Evolutionary conservation across 257 asterid species (phyloP).

Genomic region (Lantana camara): DNA sequence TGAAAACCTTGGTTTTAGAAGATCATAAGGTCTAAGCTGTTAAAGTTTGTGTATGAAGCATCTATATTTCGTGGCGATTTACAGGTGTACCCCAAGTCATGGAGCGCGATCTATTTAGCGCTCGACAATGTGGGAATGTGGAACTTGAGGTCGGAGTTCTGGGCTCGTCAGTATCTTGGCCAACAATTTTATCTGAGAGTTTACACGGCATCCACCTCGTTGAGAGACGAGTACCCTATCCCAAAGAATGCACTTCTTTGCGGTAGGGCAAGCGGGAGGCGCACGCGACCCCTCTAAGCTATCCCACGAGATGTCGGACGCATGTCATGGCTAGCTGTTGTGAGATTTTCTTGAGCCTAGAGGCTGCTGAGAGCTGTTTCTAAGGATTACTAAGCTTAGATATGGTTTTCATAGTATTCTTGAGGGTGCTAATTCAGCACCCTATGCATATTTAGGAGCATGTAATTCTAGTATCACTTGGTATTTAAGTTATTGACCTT

Average conservation of each 20-base stretch:
- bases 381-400: slow-evolving; percentile 2
- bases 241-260: slow-evolving; percentile 88
- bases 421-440: slow-evolving; percentile 41
- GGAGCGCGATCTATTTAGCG: slow-evolving; percentile 72
- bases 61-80: not conserved
- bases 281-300: slow-evolving; percentile 64
- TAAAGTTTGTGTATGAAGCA: too few species aligned
- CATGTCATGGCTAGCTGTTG: slow-evolving; percentile 7
- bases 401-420: slow-evolving; percentile 17
- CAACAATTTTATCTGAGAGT: slow-evolving; percentile 79
- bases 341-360: slow-evolving; percentile 12
- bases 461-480: slow-evolving; percentile 20
- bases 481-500: slow-evolving; percentile 44
- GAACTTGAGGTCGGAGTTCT: slow-evolving; percentile 76
- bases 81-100: slow-evolving; percentile 85
- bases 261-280: slow-evolving; percentile 75
- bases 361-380: slow-evolving; percentile 5
- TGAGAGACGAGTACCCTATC: slow-evolving; percentile 83
- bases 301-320: not conserved
- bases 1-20: too few species aligned
- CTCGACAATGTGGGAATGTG: slow-evolving; percentile 94
- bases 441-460: slow-evolving; percentile 26
- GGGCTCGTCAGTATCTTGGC: slow-evolving; percentile 91
- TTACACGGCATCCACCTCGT: slow-evolving; percentile 66
- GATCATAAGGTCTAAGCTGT: too few species aligned